Conservation (phyloP, 1,284 basidiomycete genomes). For the Trichosporon inkin region DNA sequence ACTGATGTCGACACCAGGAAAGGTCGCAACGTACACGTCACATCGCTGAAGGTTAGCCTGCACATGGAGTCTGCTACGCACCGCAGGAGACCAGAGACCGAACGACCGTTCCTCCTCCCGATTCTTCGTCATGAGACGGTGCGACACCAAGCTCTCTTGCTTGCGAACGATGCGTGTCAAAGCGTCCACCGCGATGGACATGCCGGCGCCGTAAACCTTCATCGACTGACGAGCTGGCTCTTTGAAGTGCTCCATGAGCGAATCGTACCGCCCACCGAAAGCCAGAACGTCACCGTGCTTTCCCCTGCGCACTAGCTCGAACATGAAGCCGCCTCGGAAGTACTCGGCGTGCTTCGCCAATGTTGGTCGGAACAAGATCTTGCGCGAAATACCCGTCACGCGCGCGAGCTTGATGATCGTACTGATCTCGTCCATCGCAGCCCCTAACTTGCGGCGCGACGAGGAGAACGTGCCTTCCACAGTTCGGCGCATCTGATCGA, state of each 20-base stretch:
- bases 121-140: conserved; percentile 49
- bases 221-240: conserved; percentile 43
- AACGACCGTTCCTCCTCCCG: conserved; percentile 53
- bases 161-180: conserved; percentile 52
- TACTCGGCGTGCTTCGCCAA: conserved; percentile 45
- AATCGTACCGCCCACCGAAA: conserved; percentile 55
- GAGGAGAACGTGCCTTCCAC: conserved; percentile 34
- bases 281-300: conserved; percentile 54
- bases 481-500: conserved; percentile 29
- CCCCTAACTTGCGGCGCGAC: conserved; percentile 30
- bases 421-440: conserved; percentile 50
- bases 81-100: conserved; percentile 46
- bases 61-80: conserved; percentile 13
- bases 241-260: conserved; percentile 54
- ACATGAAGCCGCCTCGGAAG: conserved; percentile 55
- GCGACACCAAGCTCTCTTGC: conserved; percentile 48
- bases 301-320: conserved; percentile 53
- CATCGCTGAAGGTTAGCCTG: conserved; percentile 51
- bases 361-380: conserved; percentile 53
- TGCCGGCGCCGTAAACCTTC: conserved; percentile 53
- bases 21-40: conserved; percentile 57
- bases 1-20: conserved; percentile 51
- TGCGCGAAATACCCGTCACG: conserved; percentile 52
- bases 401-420: conserved; percentile 50
- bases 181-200: conserved; percentile 55